Conservation (phyloP, 2,329 filamentous ascomycete species). For the Stemphylium beticola region DNA sequence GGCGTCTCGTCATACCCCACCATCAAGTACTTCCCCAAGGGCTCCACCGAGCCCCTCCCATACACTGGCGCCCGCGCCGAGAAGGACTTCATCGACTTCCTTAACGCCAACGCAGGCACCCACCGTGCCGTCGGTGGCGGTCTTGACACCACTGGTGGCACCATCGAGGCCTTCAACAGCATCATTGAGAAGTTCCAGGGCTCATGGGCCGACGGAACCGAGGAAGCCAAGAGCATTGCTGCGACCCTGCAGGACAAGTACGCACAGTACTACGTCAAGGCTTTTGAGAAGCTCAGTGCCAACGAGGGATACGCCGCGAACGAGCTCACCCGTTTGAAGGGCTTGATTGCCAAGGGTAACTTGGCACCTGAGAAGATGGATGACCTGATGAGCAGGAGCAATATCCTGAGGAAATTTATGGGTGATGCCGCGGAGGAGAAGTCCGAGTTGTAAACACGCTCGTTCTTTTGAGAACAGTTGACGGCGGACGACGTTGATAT, state of each 20-base stretch:
- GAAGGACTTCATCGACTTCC: conserved; percentile 74
- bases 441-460: conserved; percentile 69
- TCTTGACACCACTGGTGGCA: conserved; percentile 79
- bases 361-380: conserved; percentile 86
- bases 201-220: conserved; percentile 66
- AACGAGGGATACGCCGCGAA: conserved; percentile 82
- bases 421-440: conserved; percentile 64
- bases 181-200: conserved; percentile 75
- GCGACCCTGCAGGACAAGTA: conserved; percentile 77
- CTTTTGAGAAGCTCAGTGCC: conserved; percentile 81
- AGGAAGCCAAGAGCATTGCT: conserved; percentile 75
- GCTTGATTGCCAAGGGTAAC: conserved; percentile 84
- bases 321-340: conserved; percentile 80
- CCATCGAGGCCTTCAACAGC: conserved; percentile 76
- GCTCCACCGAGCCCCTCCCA: conserved; percentile 71
- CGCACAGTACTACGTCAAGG: conserved; percentile 91
- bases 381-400: conserved; percentile 83
- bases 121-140: conserved; percentile 82
- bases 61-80: conserved; percentile 82
- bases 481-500: not conserved
- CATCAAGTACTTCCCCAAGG: conserved; percentile 96
- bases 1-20: conserved; percentile 89
- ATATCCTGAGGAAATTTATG: conserved; percentile 82
- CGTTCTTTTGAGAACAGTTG: not conserved
- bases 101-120: conserved; percentile 90